Base-by-base conservation (phyloP, 2,329 filamentous ascomycete species). In the Akanthomyces lecanii region DNA sequence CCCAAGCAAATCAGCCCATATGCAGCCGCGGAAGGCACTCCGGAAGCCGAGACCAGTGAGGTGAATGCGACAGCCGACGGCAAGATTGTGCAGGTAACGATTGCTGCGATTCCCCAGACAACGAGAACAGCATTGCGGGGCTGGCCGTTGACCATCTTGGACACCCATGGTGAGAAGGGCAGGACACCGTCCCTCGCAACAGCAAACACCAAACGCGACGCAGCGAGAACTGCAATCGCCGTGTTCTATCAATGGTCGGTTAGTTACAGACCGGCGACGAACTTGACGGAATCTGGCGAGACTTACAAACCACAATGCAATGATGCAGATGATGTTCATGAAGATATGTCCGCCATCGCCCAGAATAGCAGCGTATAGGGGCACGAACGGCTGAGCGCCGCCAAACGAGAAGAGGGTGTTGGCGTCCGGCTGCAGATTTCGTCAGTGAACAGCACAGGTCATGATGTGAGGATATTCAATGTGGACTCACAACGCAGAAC, bases 101-200 rank as follows among this genome's bases (percentile, higher is more conserved):
- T 66, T 2, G 83, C 75, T 1, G 81, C 78, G 11, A 85, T 80
- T 2, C 66, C 77, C 77, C 83, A 84, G 66, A 86, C 83, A 11
- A 86, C 82, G 21, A 84, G 78, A 50, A 87, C 81, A 5, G 85
- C 84, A 67, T 87, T 86, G 16, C 80, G 79, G 0, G 85, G 85
- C 65, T 86, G 84, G 58, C 84, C 85, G 28, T 79, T 75, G 10
- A 78, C 72, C 2, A 87, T 83, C 21, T 76, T 71, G 4, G 83
- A 81, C 50, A 86, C 85, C 81, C 84, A 85, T 40, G 77, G 69
- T 1, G 83, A 85, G 71, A 81, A 85, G 0, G 85, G 84, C 3
- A 87, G 75, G 23, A 87, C 82, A 42, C 84, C 83, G 67, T 87
- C 85, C 52, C 84, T 79, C 33, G 85, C 85, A 4, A 87, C 84